A percentile compares a stretch with the other conserved stretches of the same genome.
Evolutionary conservation across 768 basidiomycete species (phyloP).

Genomic region (Lentinula lateritia): DNA sequence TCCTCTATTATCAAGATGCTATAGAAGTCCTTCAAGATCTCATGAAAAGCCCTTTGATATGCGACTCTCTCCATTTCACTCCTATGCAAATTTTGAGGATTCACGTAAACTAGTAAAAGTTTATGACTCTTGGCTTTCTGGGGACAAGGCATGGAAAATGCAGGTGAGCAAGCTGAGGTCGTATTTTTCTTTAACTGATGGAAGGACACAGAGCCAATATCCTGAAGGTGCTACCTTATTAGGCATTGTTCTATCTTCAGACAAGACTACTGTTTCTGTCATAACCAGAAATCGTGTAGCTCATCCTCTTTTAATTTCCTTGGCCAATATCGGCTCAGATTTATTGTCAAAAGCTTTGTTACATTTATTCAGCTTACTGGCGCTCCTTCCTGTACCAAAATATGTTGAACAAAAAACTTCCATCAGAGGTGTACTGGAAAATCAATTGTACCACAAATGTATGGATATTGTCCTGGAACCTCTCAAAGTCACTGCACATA

Average conservation of each 20-base stretch:
- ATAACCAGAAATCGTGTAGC: constrained; percentile 14
- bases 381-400: not conserved
- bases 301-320: constrained; percentile 9
- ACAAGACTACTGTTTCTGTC: constrained; percentile 18
- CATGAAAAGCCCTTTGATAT: no score
- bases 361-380: not conserved
- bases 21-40: not conserved
- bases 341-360: not conserved
- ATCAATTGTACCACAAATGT: not conserved
- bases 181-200: not conserved
- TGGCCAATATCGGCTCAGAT: constrained; percentile 11
- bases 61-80: not conserved
- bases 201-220: not conserved
- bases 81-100: not conserved
- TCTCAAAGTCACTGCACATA: not conserved
- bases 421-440: not conserved
- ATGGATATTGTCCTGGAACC: not conserved
- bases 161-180: not conserved
- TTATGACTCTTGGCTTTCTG: not conserved
- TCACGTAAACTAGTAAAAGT: not conserved
- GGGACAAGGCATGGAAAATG: not conserved
- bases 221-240: not conserved
- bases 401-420: not conserved
- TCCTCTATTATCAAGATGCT: not conserved
- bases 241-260: constrained; percentile 9